phyloP scores from a whole-genome alignment of 225 moss, liverwort and hornwort genomes.

The Ulota crispa region DNA sequence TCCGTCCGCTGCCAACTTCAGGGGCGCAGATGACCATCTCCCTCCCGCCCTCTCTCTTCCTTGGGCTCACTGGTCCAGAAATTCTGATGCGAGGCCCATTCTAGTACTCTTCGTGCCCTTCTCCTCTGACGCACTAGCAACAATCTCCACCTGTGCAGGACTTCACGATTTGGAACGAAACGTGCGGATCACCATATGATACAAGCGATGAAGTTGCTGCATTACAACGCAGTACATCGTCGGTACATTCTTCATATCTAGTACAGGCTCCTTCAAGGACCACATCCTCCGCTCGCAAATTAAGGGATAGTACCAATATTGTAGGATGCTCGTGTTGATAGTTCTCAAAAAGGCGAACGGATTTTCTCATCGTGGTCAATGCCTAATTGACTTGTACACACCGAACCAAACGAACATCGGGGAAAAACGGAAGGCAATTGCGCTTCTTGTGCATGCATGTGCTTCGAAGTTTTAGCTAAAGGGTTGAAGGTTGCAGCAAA shows the following conservation, averaged over 20 bases:
- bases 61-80: too few species aligned
- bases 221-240: neutral
- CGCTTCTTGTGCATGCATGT: neutral
- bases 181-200: neutral
- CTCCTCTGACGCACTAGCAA: neutral
- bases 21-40: neutral
- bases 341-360: neutral
- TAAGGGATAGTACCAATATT: neutral
- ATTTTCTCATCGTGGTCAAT: slow-evolving; percentile 13
- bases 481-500: neutral
- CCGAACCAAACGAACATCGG: neutral
- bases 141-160: neutral
- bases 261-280: neutral
- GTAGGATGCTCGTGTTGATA: neutral
- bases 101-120: neutral
- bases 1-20: neutral
- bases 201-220: neutral
- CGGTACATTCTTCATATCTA: neutral
- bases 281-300: neutral
- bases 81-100: neutral
- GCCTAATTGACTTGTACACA: slow-evolving; percentile 8
- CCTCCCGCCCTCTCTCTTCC: neutral
- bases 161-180: neutral
- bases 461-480: neutral
- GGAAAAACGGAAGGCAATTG: neutral